Evolutionary conservation across 805 yeast genomes (phyloP).

Genomic region (Ogataea pini): DNA sequence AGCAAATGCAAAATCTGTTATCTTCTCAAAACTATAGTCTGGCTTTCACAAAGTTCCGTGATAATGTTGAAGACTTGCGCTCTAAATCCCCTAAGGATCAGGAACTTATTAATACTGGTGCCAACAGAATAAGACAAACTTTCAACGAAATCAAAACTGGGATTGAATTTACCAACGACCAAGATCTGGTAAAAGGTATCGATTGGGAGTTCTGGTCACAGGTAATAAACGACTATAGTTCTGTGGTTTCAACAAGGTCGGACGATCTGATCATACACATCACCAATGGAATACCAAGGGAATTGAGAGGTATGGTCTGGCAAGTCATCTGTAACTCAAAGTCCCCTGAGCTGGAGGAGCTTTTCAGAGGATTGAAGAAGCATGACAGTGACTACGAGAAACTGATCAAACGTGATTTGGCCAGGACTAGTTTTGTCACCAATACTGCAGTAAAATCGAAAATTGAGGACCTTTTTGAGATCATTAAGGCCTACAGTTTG

Average conservation of each 20-base stretch:
- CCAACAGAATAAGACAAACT: conserved; percentile 42
- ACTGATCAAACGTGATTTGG: conserved; percentile 76
- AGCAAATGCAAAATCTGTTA: conserved; percentile 23
- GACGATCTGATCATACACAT: conserved; percentile 60
- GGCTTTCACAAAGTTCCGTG: conserved; percentile 58
- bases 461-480: conserved; percentile 63
- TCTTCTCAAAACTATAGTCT: conserved; percentile 53
- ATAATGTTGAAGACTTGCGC: conserved; percentile 52
- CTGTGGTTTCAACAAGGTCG: conserved; percentile 62
- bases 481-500: conserved; percentile 80
- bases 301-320: conserved; percentile 89
- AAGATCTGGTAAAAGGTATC: conserved; percentile 39
- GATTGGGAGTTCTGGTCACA: conserved; percentile 90
- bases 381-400: conserved; percentile 65
- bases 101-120: conserved; percentile 51
- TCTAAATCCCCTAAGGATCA: conserved; percentile 52
- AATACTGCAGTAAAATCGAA: conserved; percentile 54
- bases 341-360: conserved; percentile 59
- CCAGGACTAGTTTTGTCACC: conserved; percentile 82
- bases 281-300: conserved; percentile 78
- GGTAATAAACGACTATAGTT: conserved; percentile 75
- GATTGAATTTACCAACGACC: conserved; percentile 40
- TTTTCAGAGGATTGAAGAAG: conserved; percentile 49
- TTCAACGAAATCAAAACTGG: conserved; percentile 52
- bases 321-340: conserved; percentile 83